These are phyloP conservation scores for Fusarium gaditjirri DNA, from an alignment of 2,329 filamentous ascomycete species.

Conservation along the genomic window DNA sequence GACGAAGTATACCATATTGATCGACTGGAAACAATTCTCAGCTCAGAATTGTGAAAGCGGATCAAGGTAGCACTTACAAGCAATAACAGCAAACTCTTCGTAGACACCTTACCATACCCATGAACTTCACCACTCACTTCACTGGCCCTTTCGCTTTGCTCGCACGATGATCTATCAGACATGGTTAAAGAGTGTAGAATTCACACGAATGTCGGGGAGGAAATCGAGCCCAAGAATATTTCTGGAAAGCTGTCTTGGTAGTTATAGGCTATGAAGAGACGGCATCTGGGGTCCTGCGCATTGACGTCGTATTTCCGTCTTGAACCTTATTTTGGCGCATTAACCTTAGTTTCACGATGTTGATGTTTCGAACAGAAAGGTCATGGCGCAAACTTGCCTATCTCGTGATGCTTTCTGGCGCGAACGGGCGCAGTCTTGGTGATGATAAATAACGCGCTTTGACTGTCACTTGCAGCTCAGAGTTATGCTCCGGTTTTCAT, in stretches of 20 bases:
- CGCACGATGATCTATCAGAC: neutral
- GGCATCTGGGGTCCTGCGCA: neutral
- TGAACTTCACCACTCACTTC: accelerated
- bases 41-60: neutral
- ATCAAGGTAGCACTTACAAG: neutral
- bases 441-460: neutral
- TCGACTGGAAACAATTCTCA: neutral
- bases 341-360: neutral
- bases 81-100: neutral
- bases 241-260: neutral
- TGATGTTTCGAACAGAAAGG: neutral
- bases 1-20: neutral
- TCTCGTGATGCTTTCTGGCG: neutral
- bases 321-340: neutral
- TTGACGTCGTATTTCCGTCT: neutral
- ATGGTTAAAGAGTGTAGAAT: neutral
- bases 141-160: neutral
- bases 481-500: too few species aligned
- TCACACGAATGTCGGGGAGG: neutral
- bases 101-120: neutral
- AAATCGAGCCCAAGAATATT: neutral
- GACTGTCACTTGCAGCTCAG: neutral
- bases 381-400: neutral
- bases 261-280: neutral
- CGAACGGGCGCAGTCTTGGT: neutral